Evolutionary conservation across 345 rosid species (phyloP).

Genomic region (Eucalyptus brandiana): DNA sequence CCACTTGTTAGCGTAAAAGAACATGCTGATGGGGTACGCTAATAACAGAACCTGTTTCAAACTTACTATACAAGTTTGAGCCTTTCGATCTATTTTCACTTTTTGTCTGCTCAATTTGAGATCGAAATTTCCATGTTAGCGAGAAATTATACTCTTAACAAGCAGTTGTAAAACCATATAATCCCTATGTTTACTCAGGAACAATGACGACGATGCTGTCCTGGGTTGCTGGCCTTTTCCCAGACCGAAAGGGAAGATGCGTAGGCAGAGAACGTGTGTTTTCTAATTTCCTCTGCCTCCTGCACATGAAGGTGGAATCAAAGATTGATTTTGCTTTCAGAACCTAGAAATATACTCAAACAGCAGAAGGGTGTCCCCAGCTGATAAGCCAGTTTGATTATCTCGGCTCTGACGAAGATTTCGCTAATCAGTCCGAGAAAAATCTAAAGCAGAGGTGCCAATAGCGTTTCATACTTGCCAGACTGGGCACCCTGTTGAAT

Average conservation of each 20-base stretch:
- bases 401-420: neutral
- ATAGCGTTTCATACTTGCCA: neutral
- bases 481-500: neutral
- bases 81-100: neutral
- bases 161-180: neutral
- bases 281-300: neutral
- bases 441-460: neutral
- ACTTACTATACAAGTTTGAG: neutral
- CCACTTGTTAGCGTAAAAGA: neutral
- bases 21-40: neutral
- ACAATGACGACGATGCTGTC: neutral
- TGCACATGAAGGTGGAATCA: neutral
- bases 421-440: neutral
- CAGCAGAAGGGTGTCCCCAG: neutral
- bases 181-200: neutral
- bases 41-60: neutral
- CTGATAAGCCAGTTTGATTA: neutral
- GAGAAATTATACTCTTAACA: neutral
- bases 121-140: neutral
- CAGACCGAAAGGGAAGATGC: neutral
- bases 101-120: neutral
- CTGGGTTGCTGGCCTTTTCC: conserved; percentile 24
- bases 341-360: neutral
- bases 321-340: neutral
- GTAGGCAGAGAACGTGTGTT: neutral